phyloP scores from a whole-genome alignment of 768 basidiomycete genomes.

The Russula olivacea region DNA sequence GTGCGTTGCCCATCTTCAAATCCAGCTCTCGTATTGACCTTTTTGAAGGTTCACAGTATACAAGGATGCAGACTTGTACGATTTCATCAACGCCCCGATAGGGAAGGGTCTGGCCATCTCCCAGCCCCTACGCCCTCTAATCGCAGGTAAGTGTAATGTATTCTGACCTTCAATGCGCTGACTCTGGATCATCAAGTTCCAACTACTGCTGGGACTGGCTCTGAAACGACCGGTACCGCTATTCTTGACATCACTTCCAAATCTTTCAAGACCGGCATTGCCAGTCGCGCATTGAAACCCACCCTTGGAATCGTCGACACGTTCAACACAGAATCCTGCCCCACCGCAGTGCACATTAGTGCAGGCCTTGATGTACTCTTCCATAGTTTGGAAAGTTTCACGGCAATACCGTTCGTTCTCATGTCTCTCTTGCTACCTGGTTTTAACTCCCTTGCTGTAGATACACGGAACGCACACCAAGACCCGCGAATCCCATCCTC shows the following conservation, averaged over 20 bases:
- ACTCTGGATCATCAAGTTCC: constrained; percentile 41
- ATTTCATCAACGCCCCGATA: constrained; percentile 95
- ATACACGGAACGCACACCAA: constrained; percentile 85
- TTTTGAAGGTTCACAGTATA: constrained; percentile 74
- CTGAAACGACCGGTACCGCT: constrained; percentile 92
- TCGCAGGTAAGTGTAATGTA: constrained; percentile 50
- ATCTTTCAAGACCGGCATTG: constrained; percentile 95
- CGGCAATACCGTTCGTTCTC: constrained; percentile 74
- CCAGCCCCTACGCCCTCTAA: constrained; percentile 70
- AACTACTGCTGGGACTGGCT: constrained; percentile 82
- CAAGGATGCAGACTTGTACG: constrained; percentile 86
- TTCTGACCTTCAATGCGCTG: background rate
- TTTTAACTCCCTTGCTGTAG: constrained; percentile 34
- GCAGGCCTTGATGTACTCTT: constrained; percentile 95
- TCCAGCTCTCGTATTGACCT: background rate
- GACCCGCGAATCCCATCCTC: constrained; percentile 84
- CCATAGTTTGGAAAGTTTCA: constrained; percentile 93
- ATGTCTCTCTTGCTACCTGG: background rate
- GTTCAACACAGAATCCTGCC: constrained; percentile 85
- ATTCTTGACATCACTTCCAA: constrained; percentile 90
- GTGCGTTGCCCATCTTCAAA: constrained; percentile 35
- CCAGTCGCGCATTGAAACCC: constrained; percentile 86
- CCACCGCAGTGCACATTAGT: constrained; percentile 88
- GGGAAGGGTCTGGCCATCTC: constrained; percentile 86
- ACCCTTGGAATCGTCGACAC: constrained; percentile 78